A percentile compares a stretch with the other conserved stretches of the same genome.
Evolutionary conservation across 108 stramenopile genomes (phyloP).

Genomic region (Nitzschia inconspicua): DNA sequence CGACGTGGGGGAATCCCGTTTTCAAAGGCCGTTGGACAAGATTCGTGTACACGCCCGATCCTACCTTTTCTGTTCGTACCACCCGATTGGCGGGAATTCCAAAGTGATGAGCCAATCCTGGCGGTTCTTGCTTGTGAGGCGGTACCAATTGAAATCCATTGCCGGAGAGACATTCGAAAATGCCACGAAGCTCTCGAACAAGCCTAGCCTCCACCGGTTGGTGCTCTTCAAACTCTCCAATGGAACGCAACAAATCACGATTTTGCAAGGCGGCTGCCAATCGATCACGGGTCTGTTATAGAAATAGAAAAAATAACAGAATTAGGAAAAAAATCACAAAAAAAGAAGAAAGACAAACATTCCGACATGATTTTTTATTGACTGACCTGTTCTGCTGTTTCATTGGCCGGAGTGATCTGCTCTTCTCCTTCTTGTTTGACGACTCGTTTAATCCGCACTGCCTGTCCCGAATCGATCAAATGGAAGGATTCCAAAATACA

Average conservation of each 20-base stretch:
- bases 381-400: slow-evolving; percentile 63
- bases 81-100: slow-evolving; percentile 57
- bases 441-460: slow-evolving; percentile 63
- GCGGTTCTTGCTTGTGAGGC: slow-evolving; percentile 43
- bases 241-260: slow-evolving; percentile 78
- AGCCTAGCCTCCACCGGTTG: slow-evolving; percentile 74
- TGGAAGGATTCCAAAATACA: slow-evolving; percentile 62
- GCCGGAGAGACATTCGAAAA: slow-evolving; percentile 81
- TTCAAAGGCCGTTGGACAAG: slow-evolving; percentile 37
- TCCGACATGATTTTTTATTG: background rate
- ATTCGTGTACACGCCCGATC: slow-evolving; percentile 65
- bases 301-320: background rate
- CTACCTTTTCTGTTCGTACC: slow-evolving; percentile 80
- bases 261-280: slow-evolving; percentile 74
- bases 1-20: slow-evolving; percentile 78
- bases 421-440: slow-evolving; percentile 35
- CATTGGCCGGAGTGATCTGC: slow-evolving; percentile 43
- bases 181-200: slow-evolving; percentile 76
- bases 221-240: slow-evolving; percentile 86
- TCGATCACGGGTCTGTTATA: slow-evolving; percentile 54
- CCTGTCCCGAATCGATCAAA: slow-evolving; percentile 64
- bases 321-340: background rate
- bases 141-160: slow-evolving; percentile 48
- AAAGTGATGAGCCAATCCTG: slow-evolving; percentile 38
- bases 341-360: background rate